Base-by-base conservation (phyloP, 2,329 filamentous ascomycete species). In the Trichoderma sp. region DNA sequence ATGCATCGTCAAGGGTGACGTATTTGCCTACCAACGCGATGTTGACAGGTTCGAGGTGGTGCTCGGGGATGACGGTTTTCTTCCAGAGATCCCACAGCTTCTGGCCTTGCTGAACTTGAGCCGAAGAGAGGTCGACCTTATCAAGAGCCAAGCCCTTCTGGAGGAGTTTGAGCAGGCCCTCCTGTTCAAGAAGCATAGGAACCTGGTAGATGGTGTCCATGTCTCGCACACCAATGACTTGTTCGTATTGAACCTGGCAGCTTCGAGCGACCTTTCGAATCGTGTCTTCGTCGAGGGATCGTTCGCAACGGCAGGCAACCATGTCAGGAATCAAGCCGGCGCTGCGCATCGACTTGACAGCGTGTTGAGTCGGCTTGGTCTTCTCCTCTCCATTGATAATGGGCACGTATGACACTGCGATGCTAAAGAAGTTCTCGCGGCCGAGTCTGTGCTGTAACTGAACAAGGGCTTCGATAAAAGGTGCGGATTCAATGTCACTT, bases 11-110 rank as follows among this genome's bases (percentile, higher is more conserved):
- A 4, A 95, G 88, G 65, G 89, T 88, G 27, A 90, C 90, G 79
- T 99, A 99, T 81, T 98, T 98, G 74, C 96, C 96, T 13, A 98
- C 94, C 14, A 99, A 84, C 10, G 89, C 93, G 77, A 99, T 96
- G 52, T 87, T 86, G 69, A 98, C 90, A 0, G 87, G 85, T 68
- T 87, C 85, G 62, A 90, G 84, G 70, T 88, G 87, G 68, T 91
- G 86, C 75, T 92, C 87, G 21, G 88, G 86, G 8, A 86, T 85
- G 8, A 93, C 92, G 7, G 92, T 86, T 37, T 81, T 83, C 76
- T 90, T 90, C 95, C 95, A 98, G 73, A 90, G 84, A 6, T 87
- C 79, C 93, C 94, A 97, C 62, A 91, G 90, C n/a, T 81, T 78
- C 55, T 84, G 79, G 29, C 94, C 95, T 73, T 90, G 88, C 21